These are phyloP conservation scores for Lecanosticta acicola DNA, from an alignment of 2,329 filamentous ascomycete genomes.

Conservation along the genomic window DNA sequence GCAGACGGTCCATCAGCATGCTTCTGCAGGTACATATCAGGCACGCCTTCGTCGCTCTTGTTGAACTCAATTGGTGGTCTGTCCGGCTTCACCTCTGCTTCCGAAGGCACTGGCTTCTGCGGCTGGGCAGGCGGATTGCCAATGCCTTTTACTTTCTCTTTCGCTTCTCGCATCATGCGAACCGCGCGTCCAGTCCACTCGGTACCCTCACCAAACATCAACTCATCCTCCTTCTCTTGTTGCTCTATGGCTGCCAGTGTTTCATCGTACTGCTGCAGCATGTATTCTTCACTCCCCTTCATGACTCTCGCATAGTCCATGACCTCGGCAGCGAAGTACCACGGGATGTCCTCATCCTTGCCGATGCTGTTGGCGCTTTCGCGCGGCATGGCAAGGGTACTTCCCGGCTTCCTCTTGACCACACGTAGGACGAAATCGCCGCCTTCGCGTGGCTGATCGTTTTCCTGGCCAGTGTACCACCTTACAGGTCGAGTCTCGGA, in stretches of 20 bases:
- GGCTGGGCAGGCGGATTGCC: conserved; percentile 56
- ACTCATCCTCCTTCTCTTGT: conserved; percentile 82
- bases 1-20: conserved; percentile 15
- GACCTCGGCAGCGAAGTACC: conserved; percentile 91
- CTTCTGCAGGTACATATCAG: conserved; percentile 45
- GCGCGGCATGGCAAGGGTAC: conserved; percentile 79
- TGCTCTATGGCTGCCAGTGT: conserved; percentile 69
- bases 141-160: conserved; percentile 66
- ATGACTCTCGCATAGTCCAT: conserved; percentile 93
- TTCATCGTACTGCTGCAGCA: conserved; percentile 70
- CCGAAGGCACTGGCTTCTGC: conserved; percentile 40
- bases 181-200: conserved; percentile 88
- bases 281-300: conserved; percentile 87
- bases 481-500: conserved; percentile 82
- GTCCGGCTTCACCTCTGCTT: conserved; percentile 34
- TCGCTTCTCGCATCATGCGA: conserved; percentile 64
- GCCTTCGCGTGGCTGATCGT: conserved; percentile 70
- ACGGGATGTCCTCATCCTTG: conserved; percentile 73
- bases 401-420: conserved; percentile 72
- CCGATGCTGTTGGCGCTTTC: conserved; percentile 69
- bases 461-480: conserved; percentile 87
- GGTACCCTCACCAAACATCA: conserved; percentile 87
- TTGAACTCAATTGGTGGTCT: conserved; percentile 42
- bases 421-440: conserved; percentile 85
- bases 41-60: conserved; percentile 39